Evolutionary conservation across 352 stramenopile genomes (phyloP).

Genomic region (Pythium myriotylum): DNA sequence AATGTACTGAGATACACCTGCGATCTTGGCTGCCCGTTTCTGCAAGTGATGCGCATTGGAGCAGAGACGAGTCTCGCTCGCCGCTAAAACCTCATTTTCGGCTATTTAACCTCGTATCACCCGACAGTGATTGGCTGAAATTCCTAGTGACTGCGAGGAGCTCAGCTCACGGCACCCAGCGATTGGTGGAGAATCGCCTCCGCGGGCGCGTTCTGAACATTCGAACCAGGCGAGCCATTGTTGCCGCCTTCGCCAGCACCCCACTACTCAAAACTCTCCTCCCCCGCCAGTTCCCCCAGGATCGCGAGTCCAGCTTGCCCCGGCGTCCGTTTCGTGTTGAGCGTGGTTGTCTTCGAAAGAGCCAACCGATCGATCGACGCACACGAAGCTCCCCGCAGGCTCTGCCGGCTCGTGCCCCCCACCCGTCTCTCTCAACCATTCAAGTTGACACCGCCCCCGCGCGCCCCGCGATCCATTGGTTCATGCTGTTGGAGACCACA

Average conservation of each 20-base stretch:
- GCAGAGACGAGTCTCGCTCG: not conserved
- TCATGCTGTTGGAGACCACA: slow-evolving; percentile 80
- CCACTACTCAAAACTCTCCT: not conserved
- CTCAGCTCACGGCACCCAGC: slow-evolving; percentile 1
- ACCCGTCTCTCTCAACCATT: slow-evolving; percentile 20
- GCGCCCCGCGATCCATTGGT: slow-evolving; percentile 37
- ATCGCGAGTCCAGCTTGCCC: slow-evolving; percentile 15
- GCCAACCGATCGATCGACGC: not conserved
- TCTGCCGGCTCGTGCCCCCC: slow-evolving; percentile 22
- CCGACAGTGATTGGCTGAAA: slow-evolving; percentile 8
- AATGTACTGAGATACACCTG: slow-evolving; percentile 5
- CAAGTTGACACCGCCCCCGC: slow-evolving; percentile 26
- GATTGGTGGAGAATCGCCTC: slow-evolving; percentile 22
- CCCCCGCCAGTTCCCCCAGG: not conserved
- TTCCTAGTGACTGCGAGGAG: not conserved
- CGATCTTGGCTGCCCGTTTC: slow-evolving; percentile 6
- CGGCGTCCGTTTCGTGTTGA: slow-evolving; percentile 8
- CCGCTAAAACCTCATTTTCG: slow-evolving; percentile 1
- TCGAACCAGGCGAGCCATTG: not conserved
- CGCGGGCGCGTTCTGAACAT: not conserved
- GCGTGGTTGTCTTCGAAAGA: slow-evolving; percentile 5
- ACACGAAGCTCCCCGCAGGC: slow-evolving; percentile 2
- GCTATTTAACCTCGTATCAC: not conserved
- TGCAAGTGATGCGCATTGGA: slow-evolving; percentile 1
- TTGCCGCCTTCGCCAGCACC: slow-evolving; percentile 2